These are phyloP conservation scores for Neurospora discreta DNA, from an alignment of 495 filamentous ascomycete genomes.

Conservation along the genomic window DNA sequence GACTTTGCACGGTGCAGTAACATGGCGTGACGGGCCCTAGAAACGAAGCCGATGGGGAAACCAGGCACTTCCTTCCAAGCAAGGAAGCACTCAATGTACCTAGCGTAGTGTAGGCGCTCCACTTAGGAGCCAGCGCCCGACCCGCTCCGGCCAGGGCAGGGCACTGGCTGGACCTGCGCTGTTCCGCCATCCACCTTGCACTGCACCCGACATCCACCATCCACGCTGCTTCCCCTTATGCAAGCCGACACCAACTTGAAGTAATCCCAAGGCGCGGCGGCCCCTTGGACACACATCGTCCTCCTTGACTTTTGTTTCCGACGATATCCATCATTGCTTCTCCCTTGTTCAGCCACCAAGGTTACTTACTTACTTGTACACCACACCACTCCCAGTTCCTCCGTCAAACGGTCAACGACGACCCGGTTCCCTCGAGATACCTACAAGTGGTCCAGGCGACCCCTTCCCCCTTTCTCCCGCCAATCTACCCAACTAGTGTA, in stretches of 20 bases:
- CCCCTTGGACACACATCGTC: background rate
- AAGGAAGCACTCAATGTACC: background rate
- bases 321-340: background rate
- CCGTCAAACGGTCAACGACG: background rate
- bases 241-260: background rate
- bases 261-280: background rate
- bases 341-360: background rate
- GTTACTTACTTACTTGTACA: background rate
- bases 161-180: background rate
- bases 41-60: background rate
- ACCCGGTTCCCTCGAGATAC: background rate
- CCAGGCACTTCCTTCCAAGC: background rate
- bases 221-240: background rate
- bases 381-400: background rate
- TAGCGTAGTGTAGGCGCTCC: background rate
- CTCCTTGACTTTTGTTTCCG: background rate
- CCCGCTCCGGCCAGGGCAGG: background rate
- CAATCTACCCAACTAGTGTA: background rate
- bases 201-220: background rate
- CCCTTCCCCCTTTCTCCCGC: background rate
- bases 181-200: background rate
- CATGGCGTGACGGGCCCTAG: background rate
- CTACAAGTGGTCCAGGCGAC: background rate
- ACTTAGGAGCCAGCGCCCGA: background rate
- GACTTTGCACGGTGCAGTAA: background rate